These are phyloP conservation scores for Trichoderma sp. DNA, from an alignment of 2,329 filamentous ascomycete species.

Conservation along the genomic window DNA sequence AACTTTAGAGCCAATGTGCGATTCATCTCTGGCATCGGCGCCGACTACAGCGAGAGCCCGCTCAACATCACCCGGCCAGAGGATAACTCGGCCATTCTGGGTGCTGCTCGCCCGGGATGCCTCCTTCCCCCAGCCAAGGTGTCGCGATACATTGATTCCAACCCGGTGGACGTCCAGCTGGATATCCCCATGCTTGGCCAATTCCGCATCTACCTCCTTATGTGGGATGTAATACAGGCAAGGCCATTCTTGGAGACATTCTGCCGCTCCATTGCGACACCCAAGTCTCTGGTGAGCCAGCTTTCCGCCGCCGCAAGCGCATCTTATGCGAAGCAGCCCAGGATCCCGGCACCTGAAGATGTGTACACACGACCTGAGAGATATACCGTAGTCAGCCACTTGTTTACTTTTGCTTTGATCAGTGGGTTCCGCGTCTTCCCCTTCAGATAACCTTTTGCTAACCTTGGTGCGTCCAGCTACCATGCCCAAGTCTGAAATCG, in stretches of 20 bases:
- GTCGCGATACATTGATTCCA: slow-evolving; percentile 75
- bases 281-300: slow-evolving; percentile 60
- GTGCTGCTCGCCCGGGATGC: slow-evolving; percentile 57
- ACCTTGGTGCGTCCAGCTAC: slow-evolving; percentile 48
- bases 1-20: slow-evolving; percentile 73
- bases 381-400: slow-evolving; percentile 68
- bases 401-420: slow-evolving; percentile 72
- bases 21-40: slow-evolving; percentile 74
- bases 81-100: slow-evolving; percentile 46
- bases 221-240: slow-evolving; percentile 61
- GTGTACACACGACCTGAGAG: slow-evolving; percentile 68
- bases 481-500: slow-evolving; percentile 64
- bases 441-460: background rate
- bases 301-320: slow-evolving; percentile 61
- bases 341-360: slow-evolving; percentile 62
- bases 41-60: slow-evolving; percentile 58
- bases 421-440: slow-evolving; percentile 50
- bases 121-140: slow-evolving; percentile 69
- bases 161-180: slow-evolving; percentile 75
- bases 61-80: slow-evolving; percentile 49
- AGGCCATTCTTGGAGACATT: slow-evolving; percentile 63
- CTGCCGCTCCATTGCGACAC: slow-evolving; percentile 57
- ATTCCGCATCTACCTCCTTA: slow-evolving; percentile 75
- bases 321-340: slow-evolving; percentile 65
- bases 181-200: slow-evolving; percentile 79